phyloP scores from a whole-genome alignment of 2,329 filamentous ascomycete species.

The Knoxdaviesia proteae region DNA sequence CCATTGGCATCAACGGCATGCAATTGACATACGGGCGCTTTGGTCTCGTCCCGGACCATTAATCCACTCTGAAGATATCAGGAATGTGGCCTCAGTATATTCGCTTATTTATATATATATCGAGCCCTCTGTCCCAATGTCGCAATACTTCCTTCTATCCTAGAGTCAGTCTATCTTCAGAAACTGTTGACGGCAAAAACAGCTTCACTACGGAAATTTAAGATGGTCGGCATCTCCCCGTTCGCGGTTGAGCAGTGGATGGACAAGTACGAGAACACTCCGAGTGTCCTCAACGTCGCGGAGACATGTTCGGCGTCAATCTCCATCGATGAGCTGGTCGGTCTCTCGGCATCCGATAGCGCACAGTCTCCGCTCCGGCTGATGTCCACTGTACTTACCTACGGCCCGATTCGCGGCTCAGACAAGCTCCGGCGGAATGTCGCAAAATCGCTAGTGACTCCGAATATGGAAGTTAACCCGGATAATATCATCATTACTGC shows the following conservation, averaged over 20 bases:
- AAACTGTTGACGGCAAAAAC: slow-evolving; percentile 7
- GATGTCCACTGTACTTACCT: slow-evolving; percentile 41
- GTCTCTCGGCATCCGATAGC: slow-evolving; percentile 29
- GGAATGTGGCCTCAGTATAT: too few species aligned
- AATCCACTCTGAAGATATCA: too few species aligned
- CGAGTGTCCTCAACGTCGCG: slow-evolving; percentile 46
- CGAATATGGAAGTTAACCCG: slow-evolving; percentile 10
- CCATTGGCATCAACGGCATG: too few species aligned
- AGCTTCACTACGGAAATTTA: slow-evolving; percentile 1
- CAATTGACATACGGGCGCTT: too few species aligned
- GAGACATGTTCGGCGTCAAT: slow-evolving; percentile 63
- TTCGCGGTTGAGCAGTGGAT: slow-evolving; percentile 59
- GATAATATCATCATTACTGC: slow-evolving; percentile 58
- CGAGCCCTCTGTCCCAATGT: too few species aligned
- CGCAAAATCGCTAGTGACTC: too few species aligned
- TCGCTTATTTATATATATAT: too few species aligned
- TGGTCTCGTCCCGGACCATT: too few species aligned
- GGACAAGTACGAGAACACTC: slow-evolving; percentile 35
- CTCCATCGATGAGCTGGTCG: slow-evolving; percentile 45
- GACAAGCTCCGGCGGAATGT: slow-evolving; percentile 26
- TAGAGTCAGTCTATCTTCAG: neutral
- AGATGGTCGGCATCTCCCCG: slow-evolving; percentile 7
- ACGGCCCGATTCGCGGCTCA: slow-evolving; percentile 54
- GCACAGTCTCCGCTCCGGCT: slow-evolving; percentile 18
- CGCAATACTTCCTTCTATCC: too few species aligned